phyloP scores from a whole-genome alignment of 176 grass and related monocot genomes.

The Ensete ventricosum region DNA sequence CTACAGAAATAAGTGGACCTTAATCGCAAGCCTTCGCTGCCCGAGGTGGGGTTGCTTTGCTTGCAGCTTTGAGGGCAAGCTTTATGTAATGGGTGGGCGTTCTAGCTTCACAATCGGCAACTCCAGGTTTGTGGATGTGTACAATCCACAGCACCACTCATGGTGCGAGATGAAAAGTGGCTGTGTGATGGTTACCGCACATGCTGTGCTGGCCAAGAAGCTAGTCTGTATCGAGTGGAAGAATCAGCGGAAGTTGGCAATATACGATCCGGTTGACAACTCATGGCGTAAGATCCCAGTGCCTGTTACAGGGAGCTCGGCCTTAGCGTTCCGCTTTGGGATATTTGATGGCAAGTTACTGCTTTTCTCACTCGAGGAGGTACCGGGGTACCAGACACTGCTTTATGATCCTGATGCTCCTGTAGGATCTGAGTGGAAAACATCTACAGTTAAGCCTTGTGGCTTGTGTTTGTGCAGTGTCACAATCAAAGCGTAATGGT shows the following conservation, averaged over 20 bases:
- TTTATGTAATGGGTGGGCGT: conserved; percentile 63
- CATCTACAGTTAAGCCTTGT: conserved; percentile 33
- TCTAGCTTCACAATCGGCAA: conserved; percentile 79
- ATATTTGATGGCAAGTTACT: conserved; percentile 38
- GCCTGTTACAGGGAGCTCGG: conserved; percentile 40
- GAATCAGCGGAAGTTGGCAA: conserved; percentile 33
- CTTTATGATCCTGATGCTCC: conserved; percentile 39
- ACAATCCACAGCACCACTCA: conserved; percentile 20
- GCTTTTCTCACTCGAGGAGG: conserved; percentile 39
- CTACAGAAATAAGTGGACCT: conserved; percentile 33
- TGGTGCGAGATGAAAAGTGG: conserved; percentile 74
- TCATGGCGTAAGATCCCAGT: conserved; percentile 37
- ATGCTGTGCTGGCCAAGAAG: conserved; percentile 25
- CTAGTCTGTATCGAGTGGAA: conserved; percentile 72
- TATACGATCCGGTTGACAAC: conserved; percentile 29
- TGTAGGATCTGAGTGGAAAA: conserved; percentile 38
- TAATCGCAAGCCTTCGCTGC: conserved; percentile 38
- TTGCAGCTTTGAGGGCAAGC: conserved; percentile 19
- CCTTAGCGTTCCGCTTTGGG: conserved; percentile 43
- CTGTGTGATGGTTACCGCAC: conserved; percentile 68
- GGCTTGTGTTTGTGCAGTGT: conserved; percentile 42
- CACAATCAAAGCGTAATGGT: conserved; percentile 52
- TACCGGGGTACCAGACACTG: conserved; percentile 36
- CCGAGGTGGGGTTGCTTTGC: conserved; percentile 67
- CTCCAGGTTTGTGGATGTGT: conserved; percentile 40